These are phyloP conservation scores for Brassica incana DNA, from an alignment of 345 rosid genomes.

Conservation along the genomic window DNA sequence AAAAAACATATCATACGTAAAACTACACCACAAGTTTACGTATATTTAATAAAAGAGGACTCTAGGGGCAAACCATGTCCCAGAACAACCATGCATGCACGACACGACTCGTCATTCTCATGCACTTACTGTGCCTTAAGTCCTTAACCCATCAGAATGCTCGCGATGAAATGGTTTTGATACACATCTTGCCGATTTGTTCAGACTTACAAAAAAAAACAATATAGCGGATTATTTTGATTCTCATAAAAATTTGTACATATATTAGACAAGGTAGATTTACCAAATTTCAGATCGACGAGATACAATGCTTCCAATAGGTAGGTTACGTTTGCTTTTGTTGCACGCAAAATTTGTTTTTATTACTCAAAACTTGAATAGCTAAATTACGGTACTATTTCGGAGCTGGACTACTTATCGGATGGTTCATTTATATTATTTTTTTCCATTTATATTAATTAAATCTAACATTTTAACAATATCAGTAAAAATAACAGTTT, in stretches of 20 bases:
- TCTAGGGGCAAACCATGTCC: conserved; percentile 19
- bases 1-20: conserved; percentile 10
- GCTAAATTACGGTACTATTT: background rate
- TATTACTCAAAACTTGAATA: background rate
- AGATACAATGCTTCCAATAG: background rate
- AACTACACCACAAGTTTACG: conserved; percentile 16
- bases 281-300: background rate
- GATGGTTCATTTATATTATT: background rate
- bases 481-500: background rate
- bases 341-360: background rate
- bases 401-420: background rate
- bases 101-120: conserved; percentile 38
- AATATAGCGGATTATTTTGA: too few relatives aligned
- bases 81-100: conserved; percentile 35
- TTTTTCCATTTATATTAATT: background rate
- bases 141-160: background rate
- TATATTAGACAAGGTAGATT: background rate
- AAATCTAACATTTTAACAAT: background rate
- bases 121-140: conserved; percentile 14
- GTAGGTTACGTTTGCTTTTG: background rate
- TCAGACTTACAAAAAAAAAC: background rate
- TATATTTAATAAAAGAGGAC: conserved; percentile 5
- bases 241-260: background rate
- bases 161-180: background rate
- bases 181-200: background rate